Conservation (phyloP, 177 flowering plant genomes). For the Vitis hybrid region DNA sequence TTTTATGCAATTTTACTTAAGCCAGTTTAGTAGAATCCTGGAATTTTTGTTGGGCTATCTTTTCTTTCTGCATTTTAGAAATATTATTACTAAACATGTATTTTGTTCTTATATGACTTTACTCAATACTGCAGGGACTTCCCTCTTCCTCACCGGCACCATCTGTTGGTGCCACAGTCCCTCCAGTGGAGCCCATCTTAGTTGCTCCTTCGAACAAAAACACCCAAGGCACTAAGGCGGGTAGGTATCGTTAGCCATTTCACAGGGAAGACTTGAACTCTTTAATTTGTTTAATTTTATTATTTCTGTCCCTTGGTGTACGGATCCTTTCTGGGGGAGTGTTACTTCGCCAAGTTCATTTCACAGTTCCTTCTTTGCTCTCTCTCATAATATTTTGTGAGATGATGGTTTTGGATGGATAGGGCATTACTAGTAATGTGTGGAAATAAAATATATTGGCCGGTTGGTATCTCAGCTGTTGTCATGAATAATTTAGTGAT, state of each 20-base stretch:
- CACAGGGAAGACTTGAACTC: background rate
- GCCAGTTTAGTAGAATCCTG: too few relatives aligned
- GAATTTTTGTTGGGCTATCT: too few relatives aligned
- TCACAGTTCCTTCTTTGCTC: too few relatives aligned
- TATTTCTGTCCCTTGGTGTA: background rate
- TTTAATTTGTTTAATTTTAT: background rate
- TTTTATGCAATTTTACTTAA: too few relatives aligned
- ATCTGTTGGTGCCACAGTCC: conserved; percentile 10
- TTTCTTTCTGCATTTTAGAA: background rate
- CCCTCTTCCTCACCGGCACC: conserved; percentile 16
- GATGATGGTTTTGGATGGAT: too few relatives aligned
- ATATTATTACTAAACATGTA: background rate
- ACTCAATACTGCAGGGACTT: conserved; percentile 24
- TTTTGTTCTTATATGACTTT: background rate
- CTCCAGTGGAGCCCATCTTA: conserved; percentile 4
- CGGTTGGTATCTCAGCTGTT: too few relatives aligned
- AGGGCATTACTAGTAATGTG: too few relatives aligned
- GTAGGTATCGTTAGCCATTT: conserved; percentile 19
- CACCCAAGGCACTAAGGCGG: conserved; percentile 16
- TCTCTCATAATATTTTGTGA: too few relatives aligned
- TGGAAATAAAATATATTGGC: too few relatives aligned
- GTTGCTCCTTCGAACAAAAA: conserved; percentile 10
- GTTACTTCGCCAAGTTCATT: background rate
- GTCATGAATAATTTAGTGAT: too few relatives aligned
- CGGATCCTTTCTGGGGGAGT: background rate